Evolutionary conservation across 306 rosid species (phyloP), one percentile per base, ranked within the genome.

Genomic region (Potentilla sterilis): DNA sequence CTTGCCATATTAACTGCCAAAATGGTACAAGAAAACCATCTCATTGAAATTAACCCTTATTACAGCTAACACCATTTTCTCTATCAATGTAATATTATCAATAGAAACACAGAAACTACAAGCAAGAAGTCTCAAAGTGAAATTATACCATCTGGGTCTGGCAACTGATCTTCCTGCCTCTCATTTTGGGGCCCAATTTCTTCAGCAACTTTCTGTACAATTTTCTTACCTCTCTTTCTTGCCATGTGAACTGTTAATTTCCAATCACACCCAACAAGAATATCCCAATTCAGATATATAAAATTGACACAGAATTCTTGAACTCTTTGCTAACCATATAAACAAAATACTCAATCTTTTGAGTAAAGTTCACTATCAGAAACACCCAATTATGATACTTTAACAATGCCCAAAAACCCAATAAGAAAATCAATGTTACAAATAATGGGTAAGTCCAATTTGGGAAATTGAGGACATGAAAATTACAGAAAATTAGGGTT

Each of bases 61-160:
- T 28, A 24, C 22, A 24, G 8, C 37, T 12, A 69, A 3, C 28
- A 43, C 18, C n/a, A 68, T 66, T 18, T 62, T 64, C 14, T 18
- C 49, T 49, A 24, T n/a, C 2, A 13, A 51, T 34, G 9, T 54
- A 67, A 6, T 40, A 28, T 7, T 35, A 52, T 1, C 34, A 49
- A 4, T 52, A 54, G 66, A 37, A 3, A 41, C 34, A 52, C 15
- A 10, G 37, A 7, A 19, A 32, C 21, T 38, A 38, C 48, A 59
- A 10, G 9, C 48, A 59, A 10, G 9, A 69, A 2, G 38, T 28
- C 3, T 5, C 14, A 66, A 32, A 40, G 12, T 16, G 40, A 57
- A 69, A 37, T 15, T 37, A 11, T 75, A 86, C 98, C 91, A 80
- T 93, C 85, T 49, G 80, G 85, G 79, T 89, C 90, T 1, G 82